phyloP scores from a whole-genome alignment of 148 eudicot species.

The Cornus controversa region DNA sequence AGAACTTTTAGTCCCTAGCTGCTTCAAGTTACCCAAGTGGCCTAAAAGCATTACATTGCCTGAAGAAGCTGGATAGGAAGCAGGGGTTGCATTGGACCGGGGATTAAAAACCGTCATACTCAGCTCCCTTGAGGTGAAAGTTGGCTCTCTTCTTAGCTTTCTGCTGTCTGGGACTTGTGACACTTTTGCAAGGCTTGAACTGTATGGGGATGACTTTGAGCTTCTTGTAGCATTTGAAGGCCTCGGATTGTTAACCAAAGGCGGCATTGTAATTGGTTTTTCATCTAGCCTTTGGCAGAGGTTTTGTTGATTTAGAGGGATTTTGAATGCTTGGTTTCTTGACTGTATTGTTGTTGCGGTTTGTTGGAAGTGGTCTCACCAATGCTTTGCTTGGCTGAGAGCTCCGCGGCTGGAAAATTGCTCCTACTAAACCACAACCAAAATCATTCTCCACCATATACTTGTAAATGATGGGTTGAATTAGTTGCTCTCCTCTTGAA shows the following conservation, averaged over 20 bases:
- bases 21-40: conserved; percentile 45
- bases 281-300: background rate
- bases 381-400: conserved; percentile 22
- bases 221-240: conserved; percentile 28
- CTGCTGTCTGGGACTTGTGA: conserved; percentile 22
- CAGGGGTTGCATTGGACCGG: conserved; percentile 4
- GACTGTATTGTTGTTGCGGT: background rate
- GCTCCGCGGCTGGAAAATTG: conserved; percentile 32
- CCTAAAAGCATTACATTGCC: conserved; percentile 47
- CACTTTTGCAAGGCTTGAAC: conserved; percentile 12
- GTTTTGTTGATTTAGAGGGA: conserved; percentile 6
- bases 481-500: no score
- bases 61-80: conserved; percentile 32
- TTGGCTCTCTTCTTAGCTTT: conserved; percentile 20
- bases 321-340: background rate
- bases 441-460: conserved; percentile 26
- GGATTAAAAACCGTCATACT: conserved; percentile 22
- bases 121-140: conserved; percentile 28
- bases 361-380: conserved; percentile 21
- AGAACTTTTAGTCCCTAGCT: conserved; percentile 14
- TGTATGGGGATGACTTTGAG: conserved; percentile 28
- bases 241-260: conserved; percentile 18
- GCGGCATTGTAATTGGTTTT: conserved; percentile 20
- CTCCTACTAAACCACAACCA: conserved; percentile 50
- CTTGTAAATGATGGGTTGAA: no score